Percentiles rank a stretch among this genome's conserved stretches.
These are phyloP conservation scores for Sporisorium iseilematis-ciliati DNA, from an alignment of 1,284 basidiomycete genomes.

Conservation along the genomic window DNA sequence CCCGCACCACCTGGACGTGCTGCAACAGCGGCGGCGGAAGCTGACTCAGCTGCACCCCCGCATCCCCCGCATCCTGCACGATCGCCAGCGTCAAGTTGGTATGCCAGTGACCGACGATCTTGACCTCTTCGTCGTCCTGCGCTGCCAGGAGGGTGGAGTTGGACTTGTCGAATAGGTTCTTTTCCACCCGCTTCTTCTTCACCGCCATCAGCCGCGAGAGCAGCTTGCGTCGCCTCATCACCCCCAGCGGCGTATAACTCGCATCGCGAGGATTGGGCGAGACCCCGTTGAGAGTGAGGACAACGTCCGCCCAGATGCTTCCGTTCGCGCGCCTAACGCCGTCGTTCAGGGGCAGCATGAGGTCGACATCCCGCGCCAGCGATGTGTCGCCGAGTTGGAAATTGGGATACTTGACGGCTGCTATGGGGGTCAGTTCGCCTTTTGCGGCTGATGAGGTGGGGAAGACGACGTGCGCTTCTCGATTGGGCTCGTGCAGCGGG, in stretches of 20 bases:
- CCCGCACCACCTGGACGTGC: slow-evolving; percentile 59
- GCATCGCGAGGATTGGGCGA: slow-evolving; percentile 76
- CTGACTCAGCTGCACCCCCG: slow-evolving; percentile 74
- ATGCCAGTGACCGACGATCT: slow-evolving; percentile 84
- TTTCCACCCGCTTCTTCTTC: slow-evolving; percentile 80
- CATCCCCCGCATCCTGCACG: slow-evolving; percentile 74
- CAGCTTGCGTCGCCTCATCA: slow-evolving; percentile 84
- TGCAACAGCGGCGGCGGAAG: slow-evolving; percentile 76
- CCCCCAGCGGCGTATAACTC: slow-evolving; percentile 72
- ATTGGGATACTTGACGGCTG: slow-evolving; percentile 49
- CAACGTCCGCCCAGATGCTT: slow-evolving; percentile 81
- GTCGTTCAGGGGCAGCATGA: slow-evolving; percentile 36
- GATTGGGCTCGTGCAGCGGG: slow-evolving; percentile 12
- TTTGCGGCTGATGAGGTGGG: background rate
- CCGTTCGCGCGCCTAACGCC: slow-evolving; percentile 40
- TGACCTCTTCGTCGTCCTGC: slow-evolving; percentile 66
- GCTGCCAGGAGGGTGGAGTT: slow-evolving; percentile 41
- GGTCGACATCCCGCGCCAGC: slow-evolving; percentile 38
- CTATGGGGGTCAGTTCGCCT: slow-evolving; percentile 24
- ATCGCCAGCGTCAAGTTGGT: slow-evolving; percentile 89
- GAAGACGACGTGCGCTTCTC: background rate
- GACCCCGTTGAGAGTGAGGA: slow-evolving; percentile 78
- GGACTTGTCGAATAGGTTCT: slow-evolving; percentile 79
- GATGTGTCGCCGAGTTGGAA: slow-evolving; percentile 39
- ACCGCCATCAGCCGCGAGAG: slow-evolving; percentile 85